A percentile compares a stretch with the other conserved stretches of the same genome.
Conservation (phyloP, 2,329 filamentous ascomycete genomes). For the Dothideomycetes sp. region DNA sequence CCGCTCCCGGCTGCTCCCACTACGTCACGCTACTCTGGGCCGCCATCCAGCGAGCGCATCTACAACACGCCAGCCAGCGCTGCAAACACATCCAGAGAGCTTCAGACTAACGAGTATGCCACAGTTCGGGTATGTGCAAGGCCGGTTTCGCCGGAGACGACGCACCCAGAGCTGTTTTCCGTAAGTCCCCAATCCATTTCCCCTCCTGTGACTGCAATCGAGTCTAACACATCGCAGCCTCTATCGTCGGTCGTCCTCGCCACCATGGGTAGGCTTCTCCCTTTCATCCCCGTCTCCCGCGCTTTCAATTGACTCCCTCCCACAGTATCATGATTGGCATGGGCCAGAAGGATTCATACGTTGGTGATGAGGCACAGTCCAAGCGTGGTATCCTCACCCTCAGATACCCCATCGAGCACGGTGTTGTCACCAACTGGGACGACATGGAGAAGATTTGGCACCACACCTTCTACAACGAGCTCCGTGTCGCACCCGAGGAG, state of each 20-base stretch:
- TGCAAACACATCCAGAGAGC: neutral
- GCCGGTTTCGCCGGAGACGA: slow-evolving; percentile 99
- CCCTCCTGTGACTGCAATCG: neutral
- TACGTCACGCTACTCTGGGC: slow-evolving; percentile 20
- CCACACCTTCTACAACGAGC: slow-evolving; percentile 99
- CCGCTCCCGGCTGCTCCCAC: slow-evolving; percentile 13
- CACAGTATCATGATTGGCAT: slow-evolving; percentile 99
- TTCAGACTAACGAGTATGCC: slow-evolving; percentile 11
- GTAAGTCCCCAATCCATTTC: slow-evolving; percentile 54
- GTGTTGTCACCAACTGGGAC: slow-evolving; percentile 99
- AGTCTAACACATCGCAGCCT: slow-evolving; percentile 50
- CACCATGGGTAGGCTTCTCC: slow-evolving; percentile 81
- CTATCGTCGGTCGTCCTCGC: slow-evolving; percentile 98
- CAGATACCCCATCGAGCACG: slow-evolving; percentile 99
- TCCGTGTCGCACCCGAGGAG: slow-evolving; percentile 99
- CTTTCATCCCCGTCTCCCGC: slow-evolving; percentile 10
- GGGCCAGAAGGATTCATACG: slow-evolving; percentile 99
- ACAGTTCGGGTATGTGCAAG: slow-evolving; percentile 99
- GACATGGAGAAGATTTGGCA: slow-evolving; percentile 99
- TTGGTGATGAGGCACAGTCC: slow-evolving; percentile 99
- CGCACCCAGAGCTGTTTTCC: slow-evolving; percentile 99
- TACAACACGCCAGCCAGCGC: too few relatives aligned
- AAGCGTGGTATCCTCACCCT: slow-evolving; percentile 99
- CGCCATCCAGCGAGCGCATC: slow-evolving; percentile 9
- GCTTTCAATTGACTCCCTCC: slow-evolving; percentile 15